Conservation (phyloP, 163 green algal species). For the Volvox carteri region DNA sequence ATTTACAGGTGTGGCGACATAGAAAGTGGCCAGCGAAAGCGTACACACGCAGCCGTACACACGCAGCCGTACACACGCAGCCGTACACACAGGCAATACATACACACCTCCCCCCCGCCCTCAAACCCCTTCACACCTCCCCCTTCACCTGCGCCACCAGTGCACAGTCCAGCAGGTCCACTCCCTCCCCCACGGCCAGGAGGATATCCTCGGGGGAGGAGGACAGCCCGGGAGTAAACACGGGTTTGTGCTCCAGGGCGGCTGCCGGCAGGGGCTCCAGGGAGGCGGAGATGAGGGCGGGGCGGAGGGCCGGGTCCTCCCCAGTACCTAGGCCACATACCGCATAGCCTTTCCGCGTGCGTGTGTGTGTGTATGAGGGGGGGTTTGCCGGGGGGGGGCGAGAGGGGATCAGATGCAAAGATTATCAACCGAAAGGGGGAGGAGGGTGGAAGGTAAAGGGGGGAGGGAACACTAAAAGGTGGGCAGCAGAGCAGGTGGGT, state of each 20-base stretch:
- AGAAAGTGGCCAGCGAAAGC: too few species aligned
- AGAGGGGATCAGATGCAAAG: too few species aligned
- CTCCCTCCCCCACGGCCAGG: slow-evolving; percentile 75
- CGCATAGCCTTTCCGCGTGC: slow-evolving; percentile 75
- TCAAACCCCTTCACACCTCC: not conserved
- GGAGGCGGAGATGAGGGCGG: slow-evolving; percentile 61
- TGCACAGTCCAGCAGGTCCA: slow-evolving; percentile 85
- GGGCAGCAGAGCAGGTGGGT: too few species aligned
- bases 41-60: not conserved
- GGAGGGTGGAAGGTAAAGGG: too few species aligned
- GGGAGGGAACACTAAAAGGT: too few species aligned
- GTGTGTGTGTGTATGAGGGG: too few species aligned
- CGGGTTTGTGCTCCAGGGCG: slow-evolving; percentile 48
- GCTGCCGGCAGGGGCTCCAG: slow-evolving; percentile 64
- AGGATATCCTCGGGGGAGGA: slow-evolving; percentile 73
- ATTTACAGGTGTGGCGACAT: too few species aligned
- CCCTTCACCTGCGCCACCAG: slow-evolving; percentile 58
- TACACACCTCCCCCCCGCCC: not conserved
- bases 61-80: not conserved
- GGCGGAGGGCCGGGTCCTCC: slow-evolving; percentile 63
- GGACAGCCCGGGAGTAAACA: slow-evolving; percentile 69
- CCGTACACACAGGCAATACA: not conserved
- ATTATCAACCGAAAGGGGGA: too few species aligned
- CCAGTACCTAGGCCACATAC: slow-evolving; percentile 79
- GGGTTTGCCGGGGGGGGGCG: not conserved